phyloP scores from a whole-genome alignment of 495 filamentous ascomycete species.

The Usnea hakonensis region DNA sequence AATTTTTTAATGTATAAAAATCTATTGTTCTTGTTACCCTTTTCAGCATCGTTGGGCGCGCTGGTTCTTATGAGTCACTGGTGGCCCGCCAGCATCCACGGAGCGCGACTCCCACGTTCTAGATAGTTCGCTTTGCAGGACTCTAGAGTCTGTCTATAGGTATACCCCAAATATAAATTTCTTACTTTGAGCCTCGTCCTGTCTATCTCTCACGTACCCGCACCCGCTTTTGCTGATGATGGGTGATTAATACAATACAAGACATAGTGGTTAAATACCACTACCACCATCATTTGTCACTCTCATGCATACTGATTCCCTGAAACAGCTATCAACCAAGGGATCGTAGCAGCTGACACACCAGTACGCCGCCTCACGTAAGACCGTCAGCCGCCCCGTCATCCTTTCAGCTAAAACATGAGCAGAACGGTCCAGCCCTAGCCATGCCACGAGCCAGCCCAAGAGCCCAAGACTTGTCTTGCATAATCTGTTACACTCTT shows the following conservation, averaged over 20 bases:
- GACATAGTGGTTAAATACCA: not conserved
- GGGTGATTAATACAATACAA: not conserved
- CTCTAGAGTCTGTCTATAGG: constrained; percentile 2
- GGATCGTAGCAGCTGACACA: not conserved
- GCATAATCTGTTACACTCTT: not conserved
- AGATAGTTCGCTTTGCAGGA: not conserved
- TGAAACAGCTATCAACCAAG: not conserved
- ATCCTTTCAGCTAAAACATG: not conserved
- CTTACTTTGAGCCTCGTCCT: not conserved
- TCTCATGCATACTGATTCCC: not conserved
- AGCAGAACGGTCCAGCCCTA: not conserved
- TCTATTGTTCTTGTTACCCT: not conserved
- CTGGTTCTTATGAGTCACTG: constrained; percentile 3
- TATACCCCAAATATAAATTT: not conserved
- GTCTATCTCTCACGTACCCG: not conserved
- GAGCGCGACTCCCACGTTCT: not conserved
- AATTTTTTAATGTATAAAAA: constrained; percentile 4
- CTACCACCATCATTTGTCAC: not conserved
- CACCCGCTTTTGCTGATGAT: too few species aligned
- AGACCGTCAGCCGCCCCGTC: not conserved
- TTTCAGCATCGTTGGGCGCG: constrained; percentile 3
- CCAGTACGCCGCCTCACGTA: not conserved
- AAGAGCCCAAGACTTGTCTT: not conserved
- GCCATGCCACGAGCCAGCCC: not conserved
- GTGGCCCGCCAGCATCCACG: not conserved